Evolutionary conservation across 169 alveolate species (phyloP).

Genomic region (Plasmodium yoelii): DNA sequence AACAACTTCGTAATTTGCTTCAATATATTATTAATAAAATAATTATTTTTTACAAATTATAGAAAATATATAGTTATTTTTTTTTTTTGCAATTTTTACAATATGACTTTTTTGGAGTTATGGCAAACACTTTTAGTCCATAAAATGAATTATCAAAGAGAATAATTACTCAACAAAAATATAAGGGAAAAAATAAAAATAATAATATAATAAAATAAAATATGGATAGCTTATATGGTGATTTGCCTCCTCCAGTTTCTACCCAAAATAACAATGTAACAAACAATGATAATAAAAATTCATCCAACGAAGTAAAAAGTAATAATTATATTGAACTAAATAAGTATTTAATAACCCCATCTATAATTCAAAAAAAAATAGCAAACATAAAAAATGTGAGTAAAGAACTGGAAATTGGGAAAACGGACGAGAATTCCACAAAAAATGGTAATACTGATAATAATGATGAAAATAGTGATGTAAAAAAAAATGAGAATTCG

Average conservation of each 20-base stretch:
- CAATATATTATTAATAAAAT: no score
- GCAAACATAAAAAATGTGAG: slow-evolving; percentile 58
- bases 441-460: slow-evolving; percentile 7
- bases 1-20: no score
- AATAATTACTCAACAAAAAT: no score
- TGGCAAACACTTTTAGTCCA: no score
- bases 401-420: slow-evolving; percentile 12
- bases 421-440: slow-evolving; percentile 9
- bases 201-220: neutral
- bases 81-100: no score
- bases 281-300: slow-evolving; percentile 28
- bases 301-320: slow-evolving; percentile 1
- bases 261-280: slow-evolving; percentile 11
- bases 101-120: no score
- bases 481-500: neutral
- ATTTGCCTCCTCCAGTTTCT: slow-evolving; percentile 84
- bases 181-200: neutral
- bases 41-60: no score
- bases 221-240: slow-evolving; percentile 85
- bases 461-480: neutral
- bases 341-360: slow-evolving; percentile 71
- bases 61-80: no score
- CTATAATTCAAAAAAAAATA: slow-evolving; percentile 66
- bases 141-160: no score
- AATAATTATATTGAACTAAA: slow-evolving; percentile 41